A percentile compares a stretch with the other conserved stretches of the same genome.
phyloP scores from a whole-genome alignment of 2,329 filamentous ascomycete species.

The Fusarium brachygibbosum region DNA sequence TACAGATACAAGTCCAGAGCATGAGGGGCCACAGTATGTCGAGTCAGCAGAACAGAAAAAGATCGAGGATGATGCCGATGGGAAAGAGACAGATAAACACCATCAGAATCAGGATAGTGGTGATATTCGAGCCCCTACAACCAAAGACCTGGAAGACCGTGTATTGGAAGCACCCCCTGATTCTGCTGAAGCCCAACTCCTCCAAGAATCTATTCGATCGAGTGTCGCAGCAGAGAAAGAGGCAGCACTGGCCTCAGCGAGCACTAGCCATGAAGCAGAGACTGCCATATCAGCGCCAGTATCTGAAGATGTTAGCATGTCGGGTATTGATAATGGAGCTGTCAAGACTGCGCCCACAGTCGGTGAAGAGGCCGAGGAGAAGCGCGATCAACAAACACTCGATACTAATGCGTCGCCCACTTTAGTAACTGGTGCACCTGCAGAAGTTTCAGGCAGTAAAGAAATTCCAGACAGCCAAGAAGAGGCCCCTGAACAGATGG shows the following conservation, averaged over 20 bases:
- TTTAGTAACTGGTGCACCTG: constrained; percentile 5
- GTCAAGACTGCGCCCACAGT: background rate
- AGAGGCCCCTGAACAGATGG: constrained; percentile 53
- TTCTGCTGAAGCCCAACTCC: constrained; percentile 60
- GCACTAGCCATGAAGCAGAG: constrained; percentile 14
- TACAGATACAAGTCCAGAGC: constrained; percentile 80
- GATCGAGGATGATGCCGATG: constrained; percentile 55
- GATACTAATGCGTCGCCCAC: background rate
- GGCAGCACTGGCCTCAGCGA: background rate
- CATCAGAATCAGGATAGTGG: background rate
- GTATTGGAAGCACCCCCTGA: constrained; percentile 43
- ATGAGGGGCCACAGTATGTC: constrained; percentile 71
- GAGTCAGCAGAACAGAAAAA: constrained; percentile 64
- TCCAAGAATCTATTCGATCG: constrained; percentile 59
- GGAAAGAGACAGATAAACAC: constrained; percentile 44
- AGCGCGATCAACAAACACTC: constrained; percentile 1
- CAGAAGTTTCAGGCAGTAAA: constrained; percentile 17
- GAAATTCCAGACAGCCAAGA: constrained; percentile 57
- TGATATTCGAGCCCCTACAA: constrained; percentile 22
- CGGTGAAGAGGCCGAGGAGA: constrained; percentile 4
- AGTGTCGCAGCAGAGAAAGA: constrained; percentile 40
- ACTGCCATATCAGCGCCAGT: background rate
- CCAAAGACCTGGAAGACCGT: constrained; percentile 42
- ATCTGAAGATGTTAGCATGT: constrained; percentile 22
- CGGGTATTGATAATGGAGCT: constrained; percentile 6